phyloP scores from a whole-genome alignment of 2,329 filamentous ascomycete species.

The Thelonectria olida region DNA sequence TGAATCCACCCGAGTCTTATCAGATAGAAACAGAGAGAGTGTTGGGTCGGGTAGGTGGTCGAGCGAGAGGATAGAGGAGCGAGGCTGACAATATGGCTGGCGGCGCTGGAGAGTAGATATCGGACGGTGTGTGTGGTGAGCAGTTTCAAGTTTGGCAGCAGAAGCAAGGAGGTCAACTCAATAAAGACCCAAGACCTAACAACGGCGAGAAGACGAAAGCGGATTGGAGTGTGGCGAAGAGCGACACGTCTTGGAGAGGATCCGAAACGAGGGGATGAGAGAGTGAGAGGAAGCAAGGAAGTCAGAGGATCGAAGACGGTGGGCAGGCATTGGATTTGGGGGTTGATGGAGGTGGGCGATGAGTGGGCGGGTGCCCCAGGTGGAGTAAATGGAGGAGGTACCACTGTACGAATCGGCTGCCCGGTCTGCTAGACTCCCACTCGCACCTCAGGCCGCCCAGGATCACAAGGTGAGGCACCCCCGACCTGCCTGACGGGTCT shows the following conservation, averaged over 20 bases:
- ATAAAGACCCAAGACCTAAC: constrained; percentile 6
- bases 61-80: constrained; percentile 20
- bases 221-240: constrained; percentile 33
- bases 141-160: constrained; percentile 6
- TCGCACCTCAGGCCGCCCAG: too few species aligned
- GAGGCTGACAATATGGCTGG: constrained; percentile 22
- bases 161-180: not conserved
- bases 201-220: constrained; percentile 19
- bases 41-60: not conserved
- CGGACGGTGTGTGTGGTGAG: constrained; percentile 7
- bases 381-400: not conserved
- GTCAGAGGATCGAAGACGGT: constrained; percentile 9
- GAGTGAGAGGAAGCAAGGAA: constrained; percentile 17
- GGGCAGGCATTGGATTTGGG: not conserved
- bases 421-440: too few species aligned
- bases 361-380: constrained; percentile 6
- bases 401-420: not conserved
- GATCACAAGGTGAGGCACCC: not conserved
- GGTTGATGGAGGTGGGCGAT: not conserved
- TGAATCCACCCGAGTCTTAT: not conserved
- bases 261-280: constrained; percentile 31
- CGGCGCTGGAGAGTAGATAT: constrained; percentile 24
- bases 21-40: not conserved
- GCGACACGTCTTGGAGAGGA: constrained; percentile 36
- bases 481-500: not conserved